Percentiles rank a stretch among this genome's conserved stretches.
phyloP scores from a whole-genome alignment of 352 stramenopile species.

The Globisporangium irregulare region DNA sequence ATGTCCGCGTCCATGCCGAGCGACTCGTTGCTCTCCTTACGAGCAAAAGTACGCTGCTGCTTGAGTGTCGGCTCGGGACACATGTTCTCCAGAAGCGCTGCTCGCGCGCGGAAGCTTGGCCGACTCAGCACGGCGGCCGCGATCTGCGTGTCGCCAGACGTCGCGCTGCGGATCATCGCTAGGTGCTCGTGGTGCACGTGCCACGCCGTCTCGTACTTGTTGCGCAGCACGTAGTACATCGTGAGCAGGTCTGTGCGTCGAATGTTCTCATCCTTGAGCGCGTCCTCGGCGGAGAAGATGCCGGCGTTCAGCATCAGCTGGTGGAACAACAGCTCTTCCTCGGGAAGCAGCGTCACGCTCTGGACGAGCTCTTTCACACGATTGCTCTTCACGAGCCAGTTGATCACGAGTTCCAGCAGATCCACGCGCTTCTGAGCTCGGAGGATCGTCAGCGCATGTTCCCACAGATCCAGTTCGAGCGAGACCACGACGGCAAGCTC shows the following conservation, averaged over 20 bases:
- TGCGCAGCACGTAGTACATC: slow-evolving; percentile 82
- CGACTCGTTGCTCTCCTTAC: slow-evolving; percentile 25
- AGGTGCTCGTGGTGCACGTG: slow-evolving; percentile 73
- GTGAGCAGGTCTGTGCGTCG: slow-evolving; percentile 74
- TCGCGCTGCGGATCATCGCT: slow-evolving; percentile 62
- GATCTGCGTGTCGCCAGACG: slow-evolving; percentile 59
- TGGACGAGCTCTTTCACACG: slow-evolving; percentile 77
- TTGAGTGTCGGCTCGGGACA: slow-evolving; percentile 39
- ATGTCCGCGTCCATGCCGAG: slow-evolving; percentile 29
- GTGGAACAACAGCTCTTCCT: slow-evolving; percentile 63
- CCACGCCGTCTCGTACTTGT: slow-evolving; percentile 74
- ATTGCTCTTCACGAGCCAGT: slow-evolving; percentile 69
- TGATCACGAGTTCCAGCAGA: slow-evolving; percentile 60
- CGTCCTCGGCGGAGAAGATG: slow-evolving; percentile 40
- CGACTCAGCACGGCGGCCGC: slow-evolving; percentile 54
- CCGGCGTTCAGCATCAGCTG: slow-evolving; percentile 73
- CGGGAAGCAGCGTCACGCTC: slow-evolving; percentile 41
- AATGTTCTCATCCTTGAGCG: slow-evolving; percentile 66
- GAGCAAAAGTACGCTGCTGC: neutral
- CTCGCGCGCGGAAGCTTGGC: slow-evolving; percentile 61
- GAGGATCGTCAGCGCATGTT: slow-evolving; percentile 60
- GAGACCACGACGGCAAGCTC: slow-evolving; percentile 78
- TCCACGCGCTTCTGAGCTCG: slow-evolving; percentile 56
- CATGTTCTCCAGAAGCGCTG: slow-evolving; percentile 65
- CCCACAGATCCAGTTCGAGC: slow-evolving; percentile 73